These are phyloP conservation scores for Cyanodermella asteris DNA, from an alignment of 2,329 filamentous ascomycete species.

Conservation along the genomic window DNA sequence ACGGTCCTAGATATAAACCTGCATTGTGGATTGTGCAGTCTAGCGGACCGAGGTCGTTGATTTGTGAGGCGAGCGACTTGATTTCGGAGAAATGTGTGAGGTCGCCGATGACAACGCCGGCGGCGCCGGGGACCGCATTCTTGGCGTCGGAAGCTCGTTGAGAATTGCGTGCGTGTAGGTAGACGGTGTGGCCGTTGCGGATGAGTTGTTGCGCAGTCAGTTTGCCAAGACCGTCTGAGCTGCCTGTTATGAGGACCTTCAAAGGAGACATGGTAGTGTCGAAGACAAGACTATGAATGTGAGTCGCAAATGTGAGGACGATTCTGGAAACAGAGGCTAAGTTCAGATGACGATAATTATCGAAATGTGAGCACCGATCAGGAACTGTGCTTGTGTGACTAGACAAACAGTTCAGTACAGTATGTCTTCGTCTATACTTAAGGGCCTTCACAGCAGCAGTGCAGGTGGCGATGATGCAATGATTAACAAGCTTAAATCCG, in stretches of 20 bases:
- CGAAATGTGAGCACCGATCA: too few relatives aligned
- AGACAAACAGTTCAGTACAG: too few relatives aligned
- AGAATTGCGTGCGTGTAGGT: conserved; percentile 34
- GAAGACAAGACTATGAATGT: not conserved
- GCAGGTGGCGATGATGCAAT: too few relatives aligned
- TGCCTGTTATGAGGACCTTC: conserved; percentile 36
- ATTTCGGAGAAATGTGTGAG: conserved; percentile 28
- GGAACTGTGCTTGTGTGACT: too few relatives aligned
- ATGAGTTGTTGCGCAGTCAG: conserved; percentile 28
- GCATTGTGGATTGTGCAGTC: conserved; percentile 38
- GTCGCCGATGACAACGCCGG: conserved; percentile 30
- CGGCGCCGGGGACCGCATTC: conserved; percentile 26
- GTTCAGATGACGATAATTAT: too few relatives aligned
- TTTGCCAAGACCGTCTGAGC: conserved; percentile 33
- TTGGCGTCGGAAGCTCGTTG: conserved; percentile 29
- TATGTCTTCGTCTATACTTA: too few relatives aligned
- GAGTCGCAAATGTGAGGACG: too few relatives aligned
- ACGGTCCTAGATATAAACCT: too few relatives aligned
- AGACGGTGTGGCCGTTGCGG: conserved; percentile 30
- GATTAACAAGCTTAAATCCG: too few relatives aligned
- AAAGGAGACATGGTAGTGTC: too few relatives aligned
- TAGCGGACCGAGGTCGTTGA: conserved; percentile 27
- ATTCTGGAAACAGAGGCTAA: too few relatives aligned
- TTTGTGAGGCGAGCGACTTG: conserved; percentile 28
- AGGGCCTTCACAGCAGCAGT: too few relatives aligned